Base-by-base conservation (phyloP, 1,284 basidiomycete genomes). In the Ganoderma sinense region DNA sequence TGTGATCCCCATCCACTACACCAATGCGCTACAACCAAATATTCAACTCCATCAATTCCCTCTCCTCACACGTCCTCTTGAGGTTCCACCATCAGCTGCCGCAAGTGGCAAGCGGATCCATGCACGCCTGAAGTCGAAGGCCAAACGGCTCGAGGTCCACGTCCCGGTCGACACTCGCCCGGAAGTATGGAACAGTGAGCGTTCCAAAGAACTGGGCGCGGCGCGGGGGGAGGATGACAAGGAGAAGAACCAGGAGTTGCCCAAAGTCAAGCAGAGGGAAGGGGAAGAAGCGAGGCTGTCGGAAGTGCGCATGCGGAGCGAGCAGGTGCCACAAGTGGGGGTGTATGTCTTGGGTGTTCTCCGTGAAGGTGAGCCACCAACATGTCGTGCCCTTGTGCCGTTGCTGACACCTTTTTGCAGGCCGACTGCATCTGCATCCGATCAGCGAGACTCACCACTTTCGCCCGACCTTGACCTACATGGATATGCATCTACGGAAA, bases 1-100 rank as follows among this genome's bases (percentile, higher is more conserved):
- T 74, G 82, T 88, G 58, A 84, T 95, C 60, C 93, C 93, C 43
- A 87, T 95, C 66, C 90, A 90, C 74, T 89, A 86, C 75, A 91
- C 91, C 36, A 88, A 90, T 78, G 80, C 82, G 18, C 85, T 91
- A 16, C 78, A 82, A 40, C 87, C 90, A 4, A 85, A 90, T 76
- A 77, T 95, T 40, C 92, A 94, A 45, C 80, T 95, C 5, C 91
- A 94, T 75, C 94, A 95, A 74, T 94, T 90, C 75, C 93, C 94
- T 13, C 85, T 95, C 10, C 82, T 94, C 6, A 89, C 86, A 33
- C 85, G 92, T 39, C 89, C 92, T 5, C 83, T 95, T 2, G 90
- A 92, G 80, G 86, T 86, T 4, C 93, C 94, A 5, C 93, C 94
- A 20, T 91, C 91, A 10, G 92, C 94, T 20, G 79, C 81, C 51